These are phyloP conservation scores for Avena sativa DNA, from an alignment of 176 grass and related monocot species.

Conservation along the genomic window DNA sequence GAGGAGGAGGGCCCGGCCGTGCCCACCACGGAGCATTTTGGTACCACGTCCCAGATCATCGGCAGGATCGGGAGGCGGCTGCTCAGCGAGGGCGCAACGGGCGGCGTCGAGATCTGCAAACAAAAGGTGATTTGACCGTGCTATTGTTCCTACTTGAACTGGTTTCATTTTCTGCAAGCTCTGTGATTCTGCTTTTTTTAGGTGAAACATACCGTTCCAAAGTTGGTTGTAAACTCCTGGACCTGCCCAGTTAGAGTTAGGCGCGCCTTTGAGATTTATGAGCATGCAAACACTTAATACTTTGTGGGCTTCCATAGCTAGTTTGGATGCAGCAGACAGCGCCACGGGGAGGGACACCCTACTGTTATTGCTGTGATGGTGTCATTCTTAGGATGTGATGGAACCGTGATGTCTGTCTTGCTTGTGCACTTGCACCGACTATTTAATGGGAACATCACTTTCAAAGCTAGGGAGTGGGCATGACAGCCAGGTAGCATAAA, in stretches of 20 bases:
- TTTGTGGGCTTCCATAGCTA: not conserved
- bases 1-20: constrained; percentile 4
- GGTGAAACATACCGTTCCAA: not conserved
- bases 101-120: constrained; percentile 45
- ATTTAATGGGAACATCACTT: constrained; percentile 16
- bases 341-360: not conserved
- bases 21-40: constrained; percentile 42
- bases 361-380: not conserved
- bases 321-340: not conserved
- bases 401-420: constrained; percentile 11
- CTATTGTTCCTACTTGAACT: not conserved
- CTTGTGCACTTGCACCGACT: not conserved
- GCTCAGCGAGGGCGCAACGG: constrained; percentile 43
- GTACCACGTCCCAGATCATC: constrained; percentile 34
- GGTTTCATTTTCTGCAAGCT: not conserved
- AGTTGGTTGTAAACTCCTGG: not conserved
- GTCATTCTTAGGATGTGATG: not conserved
- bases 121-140: constrained; percentile 53
- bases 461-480: not conserved
- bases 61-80: constrained; percentile 58
- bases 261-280: not conserved
- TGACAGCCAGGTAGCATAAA: constrained; percentile 7
- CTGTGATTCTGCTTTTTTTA: not conserved
- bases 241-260: not conserved
- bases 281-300: constrained; percentile 15